Percentiles rank a stretch among this genome's conserved stretches.
Evolutionary conservation across 116 monocot species (phyloP).

Genomic region (Dioscorea cayenensis): DNA sequence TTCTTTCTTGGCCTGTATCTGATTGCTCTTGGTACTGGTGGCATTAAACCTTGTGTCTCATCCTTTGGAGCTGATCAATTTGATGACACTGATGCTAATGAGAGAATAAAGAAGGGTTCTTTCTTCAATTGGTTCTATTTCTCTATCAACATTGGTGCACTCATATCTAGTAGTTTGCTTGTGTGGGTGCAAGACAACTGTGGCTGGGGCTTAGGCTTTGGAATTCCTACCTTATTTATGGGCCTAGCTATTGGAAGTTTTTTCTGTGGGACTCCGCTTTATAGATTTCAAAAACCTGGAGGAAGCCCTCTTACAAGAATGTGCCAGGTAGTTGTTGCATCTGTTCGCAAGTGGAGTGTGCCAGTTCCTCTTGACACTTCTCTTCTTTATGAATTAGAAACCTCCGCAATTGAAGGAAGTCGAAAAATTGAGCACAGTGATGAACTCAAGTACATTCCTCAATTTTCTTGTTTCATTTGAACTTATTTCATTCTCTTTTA

Average conservation of each 20-base stretch:
- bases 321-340: slow-evolving; percentile 44
- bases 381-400: slow-evolving; percentile 31
- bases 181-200: slow-evolving; percentile 55
- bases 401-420: slow-evolving; percentile 47
- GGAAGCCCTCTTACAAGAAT: slow-evolving; percentile 41
- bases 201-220: slow-evolving; percentile 48
- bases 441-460: slow-evolving; percentile 22
- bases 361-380: slow-evolving; percentile 37
- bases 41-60: slow-evolving; percentile 46
- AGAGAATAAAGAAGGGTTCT: slow-evolving; percentile 44
- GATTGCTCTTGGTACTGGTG: slow-evolving; percentile 49
- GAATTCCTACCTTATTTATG: slow-evolving; percentile 49
- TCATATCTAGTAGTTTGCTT: slow-evolving; percentile 42
- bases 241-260: slow-evolving; percentile 36
- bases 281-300: slow-evolving; percentile 43
- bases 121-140: slow-evolving; percentile 58
- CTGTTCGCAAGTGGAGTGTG: slow-evolving; percentile 37
- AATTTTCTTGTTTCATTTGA: background rate
- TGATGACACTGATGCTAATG: slow-evolving; percentile 37
- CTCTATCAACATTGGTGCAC: slow-evolving; percentile 41
- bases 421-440: slow-evolving; percentile 38
- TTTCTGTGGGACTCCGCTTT: slow-evolving; percentile 30
- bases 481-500: background rate
- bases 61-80: slow-evolving; percentile 49
- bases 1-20: slow-evolving; percentile 45